Conservation (phyloP, 2,329 filamentous ascomycete species). For the Fusarium goolgardi region DNA sequence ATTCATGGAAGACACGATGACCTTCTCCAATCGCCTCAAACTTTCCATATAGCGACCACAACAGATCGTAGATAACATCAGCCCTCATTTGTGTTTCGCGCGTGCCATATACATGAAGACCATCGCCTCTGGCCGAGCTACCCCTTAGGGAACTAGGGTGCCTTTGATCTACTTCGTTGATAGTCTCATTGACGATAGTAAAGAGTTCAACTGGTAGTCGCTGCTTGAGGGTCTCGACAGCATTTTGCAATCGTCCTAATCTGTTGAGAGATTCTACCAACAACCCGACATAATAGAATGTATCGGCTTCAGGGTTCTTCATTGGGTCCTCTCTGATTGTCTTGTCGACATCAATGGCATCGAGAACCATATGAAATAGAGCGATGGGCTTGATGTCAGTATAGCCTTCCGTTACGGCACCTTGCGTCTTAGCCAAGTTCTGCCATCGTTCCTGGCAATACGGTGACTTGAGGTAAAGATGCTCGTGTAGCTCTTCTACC, state of each 20-base stretch:
- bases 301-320: constrained; percentile 94
- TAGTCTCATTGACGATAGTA: constrained; percentile 92
- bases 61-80: constrained; percentile 88
- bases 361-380: constrained; percentile 70
- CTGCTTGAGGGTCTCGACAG: constrained; percentile 91
- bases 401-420: constrained; percentile 62
- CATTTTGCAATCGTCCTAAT: constrained; percentile 84
- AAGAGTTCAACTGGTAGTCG: constrained; percentile 94
- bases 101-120: constrained; percentile 71
- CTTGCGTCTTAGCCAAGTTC: constrained; percentile 75
- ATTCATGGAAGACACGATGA: constrained; percentile 92
- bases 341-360: constrained; percentile 69
- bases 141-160: constrained; percentile 84
- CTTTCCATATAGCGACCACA: constrained; percentile 94
- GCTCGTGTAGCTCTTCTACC: constrained; percentile 96
- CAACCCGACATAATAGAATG: constrained; percentile 90
- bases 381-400: constrained; percentile 58
- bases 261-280: constrained; percentile 91
- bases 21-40: constrained; percentile 98
- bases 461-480: constrained; percentile 96
- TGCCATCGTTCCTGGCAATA: constrained; percentile 99
- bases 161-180: constrained; percentile 90
- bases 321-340: constrained; percentile 84
- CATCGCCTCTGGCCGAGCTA: constrained; percentile 63
- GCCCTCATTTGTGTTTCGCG: constrained; percentile 81